phyloP scores from a whole-genome alignment of 73 alveolate species.

The Paramecium sexaurelia region DNA sequence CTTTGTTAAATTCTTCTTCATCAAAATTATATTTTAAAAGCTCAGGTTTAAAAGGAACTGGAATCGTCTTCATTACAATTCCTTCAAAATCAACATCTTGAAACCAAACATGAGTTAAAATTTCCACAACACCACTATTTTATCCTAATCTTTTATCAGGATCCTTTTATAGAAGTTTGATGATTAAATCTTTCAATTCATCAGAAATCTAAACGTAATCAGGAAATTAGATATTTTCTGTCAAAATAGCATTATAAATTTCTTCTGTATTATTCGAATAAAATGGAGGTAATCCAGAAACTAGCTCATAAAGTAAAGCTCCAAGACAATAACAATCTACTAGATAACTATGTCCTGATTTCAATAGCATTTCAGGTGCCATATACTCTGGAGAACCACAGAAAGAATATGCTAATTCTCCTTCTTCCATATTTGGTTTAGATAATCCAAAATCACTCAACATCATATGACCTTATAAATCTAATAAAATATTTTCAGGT shows the following conservation, averaged over 20 bases:
- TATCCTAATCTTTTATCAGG: constrained; percentile 89
- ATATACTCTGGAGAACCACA: constrained; percentile 83
- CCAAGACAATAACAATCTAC: constrained; percentile 79
- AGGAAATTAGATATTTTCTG: constrained; percentile 62
- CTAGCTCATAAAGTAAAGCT: constrained; percentile 74
- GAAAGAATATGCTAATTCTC: constrained; percentile 70
- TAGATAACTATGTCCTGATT: constrained; percentile 69
- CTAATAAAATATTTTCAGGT: constrained; percentile 87
- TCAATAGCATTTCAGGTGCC: constrained; percentile 79
- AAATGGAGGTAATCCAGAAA: constrained; percentile 77
- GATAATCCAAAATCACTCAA: constrained; percentile 78
- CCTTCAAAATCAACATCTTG: constrained; percentile 60
- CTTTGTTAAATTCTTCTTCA: constrained; percentile 69
- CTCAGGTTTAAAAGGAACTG: constrained; percentile 64
- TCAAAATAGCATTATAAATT: constrained; percentile 64
- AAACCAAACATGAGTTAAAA: constrained; percentile 69
- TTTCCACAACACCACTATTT: constrained; percentile 64
- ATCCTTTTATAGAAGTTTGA: constrained; percentile 79
- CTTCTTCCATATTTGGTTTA: constrained; percentile 62
- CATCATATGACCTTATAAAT: constrained; percentile 71
- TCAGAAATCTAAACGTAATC: constrained; percentile 64
- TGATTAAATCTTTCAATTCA: constrained; percentile 73
- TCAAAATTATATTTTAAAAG: constrained; percentile 63
- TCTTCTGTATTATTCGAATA: constrained; percentile 62
- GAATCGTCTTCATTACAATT: constrained; percentile 33